phyloP scores from a whole-genome alignment of 148 eudicot species.

The Silene latifolia region DNA sequence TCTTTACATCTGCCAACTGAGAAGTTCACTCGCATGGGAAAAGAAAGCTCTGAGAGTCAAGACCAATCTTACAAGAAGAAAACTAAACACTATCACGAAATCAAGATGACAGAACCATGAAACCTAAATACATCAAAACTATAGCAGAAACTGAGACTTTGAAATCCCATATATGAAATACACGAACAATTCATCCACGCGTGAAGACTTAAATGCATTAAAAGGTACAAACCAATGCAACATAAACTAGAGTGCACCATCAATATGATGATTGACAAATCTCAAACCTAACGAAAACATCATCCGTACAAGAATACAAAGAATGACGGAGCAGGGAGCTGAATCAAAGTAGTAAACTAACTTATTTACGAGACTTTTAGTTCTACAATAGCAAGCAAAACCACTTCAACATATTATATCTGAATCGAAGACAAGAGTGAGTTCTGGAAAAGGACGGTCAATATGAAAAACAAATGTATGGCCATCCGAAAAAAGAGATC shows the following conservation, averaged over 20 bases:
- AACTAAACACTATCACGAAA: background rate
- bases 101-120: background rate
- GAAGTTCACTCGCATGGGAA: no score
- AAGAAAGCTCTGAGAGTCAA: no score
- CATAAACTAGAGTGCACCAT: background rate
- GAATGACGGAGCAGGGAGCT: background rate
- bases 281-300: background rate
- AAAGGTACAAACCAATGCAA: background rate
- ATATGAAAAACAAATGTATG: background rate
- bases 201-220: background rate
- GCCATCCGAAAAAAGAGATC: background rate
- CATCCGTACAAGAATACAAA: no score
- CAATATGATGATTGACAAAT: background rate
- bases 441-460: background rate
- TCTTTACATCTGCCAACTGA: no score
- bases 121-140: background rate
- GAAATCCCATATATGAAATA: background rate
- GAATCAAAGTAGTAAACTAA: background rate
- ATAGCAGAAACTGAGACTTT: background rate
- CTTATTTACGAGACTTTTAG: background rate
- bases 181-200: background rate
- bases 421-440: background rate
- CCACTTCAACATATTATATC: background rate
- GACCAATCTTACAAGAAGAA: background rate
- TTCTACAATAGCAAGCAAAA: background rate